These are phyloP conservation scores for Chlamydomonas reinhardtii DNA, from an alignment of 163 green algal genomes.

Conservation along the genomic window DNA sequence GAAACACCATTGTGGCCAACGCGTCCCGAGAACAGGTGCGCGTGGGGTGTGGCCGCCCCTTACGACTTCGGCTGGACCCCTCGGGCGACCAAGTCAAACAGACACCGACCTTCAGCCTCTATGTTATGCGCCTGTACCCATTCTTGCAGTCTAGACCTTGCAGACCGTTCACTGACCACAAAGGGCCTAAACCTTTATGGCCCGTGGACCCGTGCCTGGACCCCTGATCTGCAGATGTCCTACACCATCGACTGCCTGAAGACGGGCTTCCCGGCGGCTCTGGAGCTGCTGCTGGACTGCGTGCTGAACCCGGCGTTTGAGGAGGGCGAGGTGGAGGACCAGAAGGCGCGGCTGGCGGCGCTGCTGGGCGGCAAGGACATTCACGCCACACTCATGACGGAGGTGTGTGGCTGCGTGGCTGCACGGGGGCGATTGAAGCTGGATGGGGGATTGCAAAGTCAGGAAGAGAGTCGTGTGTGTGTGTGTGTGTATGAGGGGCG, in stretches of 20 bases:
- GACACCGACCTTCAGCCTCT: too few species aligned
- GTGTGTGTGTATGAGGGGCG: too few species aligned
- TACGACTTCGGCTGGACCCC: too few species aligned
- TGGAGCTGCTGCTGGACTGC: conserved; percentile 93
- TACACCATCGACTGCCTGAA: conserved; percentile 94
- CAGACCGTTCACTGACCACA: too few species aligned
- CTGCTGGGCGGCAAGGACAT: conserved; percentile 73
- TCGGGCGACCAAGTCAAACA: too few species aligned
- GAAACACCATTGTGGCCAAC: conserved; percentile 88
- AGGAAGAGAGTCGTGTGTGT: too few species aligned
- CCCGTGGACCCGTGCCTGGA: too few species aligned
- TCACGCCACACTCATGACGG: conserved; percentile 66
- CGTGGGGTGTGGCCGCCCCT: too few species aligned
- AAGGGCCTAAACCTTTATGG: too few species aligned
- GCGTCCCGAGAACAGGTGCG: conserved; percentile 77
- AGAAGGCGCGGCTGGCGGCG: conserved; percentile 59
- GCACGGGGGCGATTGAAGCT: neutral
- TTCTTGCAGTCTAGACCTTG: too few species aligned
- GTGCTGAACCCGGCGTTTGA: conserved; percentile 87
- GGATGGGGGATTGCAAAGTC: too few species aligned
- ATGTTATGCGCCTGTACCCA: neutral
- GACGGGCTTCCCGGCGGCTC: conserved; percentile 78
- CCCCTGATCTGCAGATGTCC: conserved; percentile 93
- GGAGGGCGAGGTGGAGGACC: conserved; percentile 67
- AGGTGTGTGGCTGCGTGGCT: conserved; percentile 48